A percentile compares a stretch with the other conserved stretches of the same genome.
These are phyloP conservation scores for Glycyrrhiza uralensis DNA, from an alignment of 306 rosid genomes.

Conservation along the genomic window DNA sequence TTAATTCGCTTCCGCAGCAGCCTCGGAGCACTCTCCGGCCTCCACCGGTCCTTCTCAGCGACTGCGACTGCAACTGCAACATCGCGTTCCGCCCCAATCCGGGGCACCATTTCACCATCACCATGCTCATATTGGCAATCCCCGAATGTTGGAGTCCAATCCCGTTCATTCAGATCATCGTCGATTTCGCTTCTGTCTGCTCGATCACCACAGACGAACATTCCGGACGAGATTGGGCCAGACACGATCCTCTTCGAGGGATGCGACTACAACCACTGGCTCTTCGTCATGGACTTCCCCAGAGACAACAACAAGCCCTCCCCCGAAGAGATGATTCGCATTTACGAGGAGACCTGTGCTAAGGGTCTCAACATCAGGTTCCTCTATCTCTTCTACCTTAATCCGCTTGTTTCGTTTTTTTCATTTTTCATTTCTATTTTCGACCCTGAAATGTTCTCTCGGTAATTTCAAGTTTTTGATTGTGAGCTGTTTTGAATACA, in stretches of 20 bases:
- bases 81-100: constrained; percentile 7
- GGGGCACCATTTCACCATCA: neutral
- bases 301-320: constrained; percentile 45
- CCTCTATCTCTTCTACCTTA: neutral
- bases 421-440: neutral
- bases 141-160: constrained; percentile 6
- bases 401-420: too few relatives aligned
- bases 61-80: neutral
- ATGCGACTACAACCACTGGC: constrained; percentile 89
- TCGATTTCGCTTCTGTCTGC: constrained; percentile 32
- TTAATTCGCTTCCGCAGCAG: constrained; percentile 56
- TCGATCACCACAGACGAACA: constrained; percentile 27
- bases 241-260: constrained; percentile 79
- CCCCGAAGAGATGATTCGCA: constrained; percentile 56
- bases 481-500: too few relatives aligned
- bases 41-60: constrained; percentile 35
- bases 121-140: neutral
- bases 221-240: constrained; percentile 54
- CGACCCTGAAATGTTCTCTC: too few relatives aligned
- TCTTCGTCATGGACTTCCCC: constrained; percentile 63
- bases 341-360: constrained; percentile 73
- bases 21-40: constrained; percentile 30
- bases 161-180: constrained; percentile 41
- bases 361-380: constrained; percentile 77
- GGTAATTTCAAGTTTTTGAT: neutral